Conservation (phyloP, 805 yeast species). For the Lipomyces spencermartinsiae region DNA sequence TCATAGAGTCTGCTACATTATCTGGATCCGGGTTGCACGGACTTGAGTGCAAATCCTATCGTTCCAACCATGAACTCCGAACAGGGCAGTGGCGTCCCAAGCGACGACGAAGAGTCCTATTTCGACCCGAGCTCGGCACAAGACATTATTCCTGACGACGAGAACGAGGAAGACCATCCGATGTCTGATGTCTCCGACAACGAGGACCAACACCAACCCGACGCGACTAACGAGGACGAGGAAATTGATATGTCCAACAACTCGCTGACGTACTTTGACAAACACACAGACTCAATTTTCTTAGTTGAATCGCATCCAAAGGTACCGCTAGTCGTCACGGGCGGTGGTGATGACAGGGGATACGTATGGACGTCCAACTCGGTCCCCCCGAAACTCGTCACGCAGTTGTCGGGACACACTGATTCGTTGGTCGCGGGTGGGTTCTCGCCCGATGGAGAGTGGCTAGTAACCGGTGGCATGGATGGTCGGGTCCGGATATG, state of each 20-base stretch:
- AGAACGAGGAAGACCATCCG: conserved; percentile 52
- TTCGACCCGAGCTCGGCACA: conserved; percentile 41
- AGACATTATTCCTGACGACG: conserved; percentile 42
- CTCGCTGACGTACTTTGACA: conserved; percentile 87
- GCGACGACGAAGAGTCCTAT: conserved; percentile 15
- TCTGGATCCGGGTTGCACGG: neutral
- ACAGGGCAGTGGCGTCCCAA: neutral
- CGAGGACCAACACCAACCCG: conserved; percentile 49
- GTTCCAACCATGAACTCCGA: neutral
- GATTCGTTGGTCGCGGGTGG: conserved; percentile 88
- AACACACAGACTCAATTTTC: conserved; percentile 86
- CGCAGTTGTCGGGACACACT: conserved; percentile 77
- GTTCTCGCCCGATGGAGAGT: conserved; percentile 83
- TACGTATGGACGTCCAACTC: conserved; percentile 92
- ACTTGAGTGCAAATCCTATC: neutral
- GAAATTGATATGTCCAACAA: conserved; percentile 85
- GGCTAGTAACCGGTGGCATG: conserved; percentile 91
- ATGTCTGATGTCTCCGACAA: conserved; percentile 45
- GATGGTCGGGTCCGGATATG: conserved; percentile 81
- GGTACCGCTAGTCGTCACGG: conserved; percentile 82
- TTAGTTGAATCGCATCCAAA: conserved; percentile 82
- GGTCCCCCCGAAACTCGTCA: conserved; percentile 80
- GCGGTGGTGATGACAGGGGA: conserved; percentile 93
- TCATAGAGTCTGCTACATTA: neutral
- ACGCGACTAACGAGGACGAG: conserved; percentile 54